phyloP scores from a whole-genome alignment of 148 eudicot species.

The Chenopodium suecicum region DNA sequence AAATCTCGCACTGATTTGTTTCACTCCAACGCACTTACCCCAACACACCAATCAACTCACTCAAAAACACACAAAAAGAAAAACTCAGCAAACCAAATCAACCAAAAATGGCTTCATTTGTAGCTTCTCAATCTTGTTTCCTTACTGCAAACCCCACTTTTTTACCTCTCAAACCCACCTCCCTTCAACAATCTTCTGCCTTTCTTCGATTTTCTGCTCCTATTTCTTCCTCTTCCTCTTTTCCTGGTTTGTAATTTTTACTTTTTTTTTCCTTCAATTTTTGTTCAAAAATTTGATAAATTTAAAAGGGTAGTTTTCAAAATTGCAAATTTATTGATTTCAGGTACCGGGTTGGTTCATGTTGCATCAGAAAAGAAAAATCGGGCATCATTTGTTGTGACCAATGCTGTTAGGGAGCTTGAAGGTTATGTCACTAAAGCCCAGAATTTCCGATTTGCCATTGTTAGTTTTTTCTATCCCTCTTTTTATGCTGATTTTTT shows the following conservation, averaged over 20 bases:
- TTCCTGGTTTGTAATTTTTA: constrained; percentile 15
- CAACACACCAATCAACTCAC: not conserved
- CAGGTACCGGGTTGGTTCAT: constrained; percentile 44
- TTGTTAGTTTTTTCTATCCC: constrained; percentile 39
- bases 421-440: constrained; percentile 62
- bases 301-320: not conserved
- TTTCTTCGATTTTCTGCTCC: constrained; percentile 19
- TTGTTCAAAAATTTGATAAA: not conserved
- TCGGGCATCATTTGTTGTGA: constrained; percentile 37
- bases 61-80: not conserved
- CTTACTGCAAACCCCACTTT: constrained; percentile 19
- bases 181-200: constrained; percentile 20
- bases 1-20: not conserved
- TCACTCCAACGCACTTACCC: not conserved
- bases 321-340: constrained; percentile 12
- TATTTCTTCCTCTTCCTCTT: constrained; percentile 10
- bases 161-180: constrained; percentile 18
- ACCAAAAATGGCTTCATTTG: constrained; percentile 23
- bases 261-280: not conserved
- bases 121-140: constrained; percentile 19
- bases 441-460: constrained; percentile 77
- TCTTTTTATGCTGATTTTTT: not conserved
- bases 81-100: not conserved
- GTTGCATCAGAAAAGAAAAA: constrained; percentile 29
- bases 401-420: constrained; percentile 67